Base-by-base conservation (phyloP, 331 rosid genomes). In the Quercus phellos region DNA sequence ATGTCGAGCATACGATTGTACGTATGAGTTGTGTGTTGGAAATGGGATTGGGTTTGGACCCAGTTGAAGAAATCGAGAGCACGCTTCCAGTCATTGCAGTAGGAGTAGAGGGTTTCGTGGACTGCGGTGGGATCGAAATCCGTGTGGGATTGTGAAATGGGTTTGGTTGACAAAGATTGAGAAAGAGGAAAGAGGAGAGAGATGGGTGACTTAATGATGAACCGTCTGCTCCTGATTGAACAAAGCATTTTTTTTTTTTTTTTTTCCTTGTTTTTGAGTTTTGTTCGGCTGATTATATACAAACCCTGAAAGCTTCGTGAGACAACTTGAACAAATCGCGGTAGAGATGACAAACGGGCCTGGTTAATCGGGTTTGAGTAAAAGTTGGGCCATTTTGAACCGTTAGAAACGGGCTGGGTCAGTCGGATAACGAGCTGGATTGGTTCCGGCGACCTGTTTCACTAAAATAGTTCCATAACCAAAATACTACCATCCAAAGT, bases 1-100 rank as follows among this genome's bases (percentile, higher is more conserved):
- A 29, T 30, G 32, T 30, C 32, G 32, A 30, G 32, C 32, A 30
- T 30, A 30, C 32, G 32, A 30, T 30, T 30, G 32, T 30, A 30
- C 32, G 32, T 30, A 30, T 30, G 88, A 11, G 97, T 88, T 85
- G 89, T 76, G 89, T 89, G 98, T 6, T 24, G 78, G 64, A 89
- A 88, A 1, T 78, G 67, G 77, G 11, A 70, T 4, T 88, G 69
- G 10, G 81, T 74, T 42, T 87, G 85, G 19, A 83, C 87, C 95
- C 93, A 94, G 72, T 74, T 85, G 92, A 94, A 94, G 85, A 94
- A 94, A 3, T 92, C 97, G 21, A 85, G 46, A 9, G 98, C 97
- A 9, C 85, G 87, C 55, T 79, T 87, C 97, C 97, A 94, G 74
- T 94, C 97, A 27, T 94, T 92, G 90, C 87, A 84, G 84, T 84